Evolutionary conservation across 2,329 filamentous ascomycete genomes (phyloP).

Genomic region (Fusarium musae): DNA sequence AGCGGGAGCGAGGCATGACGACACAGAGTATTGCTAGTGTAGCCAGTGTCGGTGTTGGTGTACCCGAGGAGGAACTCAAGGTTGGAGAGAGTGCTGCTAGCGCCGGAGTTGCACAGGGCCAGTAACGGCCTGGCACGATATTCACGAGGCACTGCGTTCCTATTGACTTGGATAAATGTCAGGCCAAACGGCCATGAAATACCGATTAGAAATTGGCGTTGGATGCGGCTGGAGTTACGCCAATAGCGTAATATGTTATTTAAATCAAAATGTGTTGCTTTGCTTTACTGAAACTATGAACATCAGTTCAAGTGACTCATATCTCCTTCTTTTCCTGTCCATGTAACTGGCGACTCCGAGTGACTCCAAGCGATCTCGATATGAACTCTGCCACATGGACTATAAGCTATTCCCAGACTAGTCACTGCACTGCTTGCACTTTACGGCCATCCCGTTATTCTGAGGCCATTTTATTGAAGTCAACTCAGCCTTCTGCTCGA

Average conservation of each 20-base stretch:
- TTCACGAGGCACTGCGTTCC: not conserved
- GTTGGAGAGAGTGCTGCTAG: conserved; percentile 72
- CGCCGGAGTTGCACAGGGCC: conserved; percentile 43
- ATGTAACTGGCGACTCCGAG: not conserved
- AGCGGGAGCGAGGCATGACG: conserved; percentile 55
- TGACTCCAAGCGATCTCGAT: not conserved
- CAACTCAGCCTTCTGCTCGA: not conserved
- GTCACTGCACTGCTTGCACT: not conserved
- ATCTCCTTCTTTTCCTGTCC: not conserved
- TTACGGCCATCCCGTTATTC: not conserved
- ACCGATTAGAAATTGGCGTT: conserved; percentile 39
- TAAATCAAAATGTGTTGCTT: not conserved
- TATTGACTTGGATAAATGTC: not conserved
- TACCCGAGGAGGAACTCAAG: conserved; percentile 68
- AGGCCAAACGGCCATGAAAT: conserved; percentile 28
- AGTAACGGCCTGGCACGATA: conserved; percentile 2
- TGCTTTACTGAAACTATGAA: not conserved
- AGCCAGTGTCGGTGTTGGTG: conserved; percentile 63
- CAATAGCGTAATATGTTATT: conserved; percentile 11
- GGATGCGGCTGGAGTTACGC: conserved; percentile 35
- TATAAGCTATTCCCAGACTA: not conserved
- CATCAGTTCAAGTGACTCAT: not conserved
- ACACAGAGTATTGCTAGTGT: conserved; percentile 58
- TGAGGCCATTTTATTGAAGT: not conserved
- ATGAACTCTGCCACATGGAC: not conserved